phyloP scores from a whole-genome alignment of 192 early-diverging fungal species.

The Coemansia sp. region DNA sequence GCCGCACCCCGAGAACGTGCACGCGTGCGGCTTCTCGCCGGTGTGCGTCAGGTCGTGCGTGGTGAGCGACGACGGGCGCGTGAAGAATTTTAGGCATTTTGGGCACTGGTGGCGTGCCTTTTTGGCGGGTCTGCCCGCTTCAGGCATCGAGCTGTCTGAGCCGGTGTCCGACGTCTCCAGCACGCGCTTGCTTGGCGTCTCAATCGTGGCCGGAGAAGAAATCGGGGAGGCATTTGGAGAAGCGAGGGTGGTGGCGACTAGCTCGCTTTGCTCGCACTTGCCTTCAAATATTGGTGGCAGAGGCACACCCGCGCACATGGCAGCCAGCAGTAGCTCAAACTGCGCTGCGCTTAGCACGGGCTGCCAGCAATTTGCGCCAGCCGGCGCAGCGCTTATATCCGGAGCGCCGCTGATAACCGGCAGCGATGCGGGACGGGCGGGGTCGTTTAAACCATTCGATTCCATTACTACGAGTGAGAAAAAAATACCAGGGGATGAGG shows the following conservation, averaged over 20 bases:
- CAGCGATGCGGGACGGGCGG: neutral
- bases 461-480: too few relatives aligned
- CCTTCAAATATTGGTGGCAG: neutral
- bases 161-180: neutral
- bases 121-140: neutral
- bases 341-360: neutral
- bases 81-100: slow-evolving; percentile 60
- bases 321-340: neutral
- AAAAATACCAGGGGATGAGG: too few relatives aligned
- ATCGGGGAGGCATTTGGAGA: too few relatives aligned
- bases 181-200: neutral
- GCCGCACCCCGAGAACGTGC: slow-evolving; percentile 54
- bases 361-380: neutral
- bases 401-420: neutral
- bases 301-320: neutral
- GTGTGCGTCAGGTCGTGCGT: slow-evolving; percentile 70
- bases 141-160: neutral
- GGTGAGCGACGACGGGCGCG: slow-evolving; percentile 60
- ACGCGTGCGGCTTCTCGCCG: slow-evolving; percentile 65
- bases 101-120: slow-evolving; percentile 37
- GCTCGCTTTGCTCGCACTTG: neutral
- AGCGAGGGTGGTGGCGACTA: too few relatives aligned
- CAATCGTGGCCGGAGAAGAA: neutral
- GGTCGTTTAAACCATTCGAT: too few relatives aligned
- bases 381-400: neutral